phyloP scores from a whole-genome alignment of 305 asterid genomes.

The Fraxinus dipetala region DNA sequence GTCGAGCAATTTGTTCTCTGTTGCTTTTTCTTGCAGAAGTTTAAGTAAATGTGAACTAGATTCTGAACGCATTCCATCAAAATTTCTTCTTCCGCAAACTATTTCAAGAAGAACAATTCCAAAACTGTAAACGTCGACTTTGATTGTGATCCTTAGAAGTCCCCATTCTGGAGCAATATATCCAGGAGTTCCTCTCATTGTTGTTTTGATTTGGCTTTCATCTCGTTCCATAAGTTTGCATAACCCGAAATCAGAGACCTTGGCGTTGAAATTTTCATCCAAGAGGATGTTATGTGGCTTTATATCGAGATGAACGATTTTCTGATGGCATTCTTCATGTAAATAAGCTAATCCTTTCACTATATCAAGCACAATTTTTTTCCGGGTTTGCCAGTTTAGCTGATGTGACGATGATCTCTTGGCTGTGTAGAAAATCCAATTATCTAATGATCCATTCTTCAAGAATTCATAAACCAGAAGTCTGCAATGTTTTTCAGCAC shows the following conservation, averaged over 20 bases:
- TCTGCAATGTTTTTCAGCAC: slow-evolving; percentile 28
- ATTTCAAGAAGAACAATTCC: slow-evolving; percentile 35
- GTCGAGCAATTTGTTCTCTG: slow-evolving; percentile 21
- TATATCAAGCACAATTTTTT: slow-evolving; percentile 9
- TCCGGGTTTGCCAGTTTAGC: neutral
- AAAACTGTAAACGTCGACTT: slow-evolving; percentile 40
- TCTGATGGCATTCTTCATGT: slow-evolving; percentile 25
- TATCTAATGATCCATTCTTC: slow-evolving; percentile 30
- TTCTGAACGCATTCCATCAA: slow-evolving; percentile 20
- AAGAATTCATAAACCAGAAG: slow-evolving; percentile 30
- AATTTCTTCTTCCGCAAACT: slow-evolving; percentile 29
- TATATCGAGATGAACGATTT: slow-evolving; percentile 23
- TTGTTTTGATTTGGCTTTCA: slow-evolving; percentile 31
- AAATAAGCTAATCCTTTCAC: slow-evolving; percentile 24
- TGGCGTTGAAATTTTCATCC: slow-evolving; percentile 23
- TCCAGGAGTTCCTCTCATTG: slow-evolving; percentile 40
- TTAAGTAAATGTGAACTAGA: slow-evolving; percentile 18
- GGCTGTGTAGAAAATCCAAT: slow-evolving; percentile 22
- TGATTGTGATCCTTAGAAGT: slow-evolving; percentile 26
- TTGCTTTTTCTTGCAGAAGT: slow-evolving; percentile 30
- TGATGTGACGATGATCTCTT: neutral
- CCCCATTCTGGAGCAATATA: slow-evolving; percentile 43
- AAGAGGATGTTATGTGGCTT: slow-evolving; percentile 27
- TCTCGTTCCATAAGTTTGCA: slow-evolving; percentile 27
- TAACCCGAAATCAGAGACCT: slow-evolving; percentile 27